Evolutionary conservation across 1,139 yeast species (phyloP), one percentile per base, ranked within the genome.

Genomic region (Pichia sp.): DNA sequence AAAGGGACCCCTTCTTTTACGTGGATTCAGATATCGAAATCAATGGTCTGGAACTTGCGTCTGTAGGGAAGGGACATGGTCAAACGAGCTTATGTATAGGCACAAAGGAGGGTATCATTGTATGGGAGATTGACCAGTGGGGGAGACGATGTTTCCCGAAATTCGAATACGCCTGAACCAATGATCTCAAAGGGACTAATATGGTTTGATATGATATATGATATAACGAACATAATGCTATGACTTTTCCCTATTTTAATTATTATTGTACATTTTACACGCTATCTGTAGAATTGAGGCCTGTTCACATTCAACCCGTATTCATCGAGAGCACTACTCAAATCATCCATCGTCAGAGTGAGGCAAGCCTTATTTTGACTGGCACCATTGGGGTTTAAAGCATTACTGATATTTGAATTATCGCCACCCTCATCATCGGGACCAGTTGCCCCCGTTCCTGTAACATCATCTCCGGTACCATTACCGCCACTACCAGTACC

Each of bases 221-320:
- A n/a, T n/a, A n/a, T n/a, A n/a, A n/a, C n/a, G n/a, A n/a, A n/a
- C n/a, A n/a, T n/a, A n/a, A n/a, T n/a, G n/a, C n/a, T n/a, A n/a
- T n/a, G n/a, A n/a, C n/a, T n/a, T n/a, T n/a, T n/a, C n/a, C n/a
- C n/a, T n/a, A n/a, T n/a, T n/a, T n/a, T n/a, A n/a, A n/a, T n/a
- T n/a, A n/a, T n/a, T n/a, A n/a, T n/a, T n/a, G n/a, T n/a, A n/a
- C n/a, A n/a, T n/a, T n/a, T n/a, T n/a, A n/a, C n/a, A n/a, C n/a
- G n/a, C n/a, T n/a, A 82, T 47, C 94, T 76, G 61, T 91, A 93
- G 58, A 88, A 93, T 47, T 88, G 97, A 1, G 98, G 97, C 48
- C 96, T 71, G 41, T 81, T 74, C 4, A 93, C 75, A 53, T 91
- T 88, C 51, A 93, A 68, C 1, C 99, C 99, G 54, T 91, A 91